Percentiles rank a stretch among this genome's conserved stretches.
phyloP scores from a whole-genome alignment of 2,329 filamentous ascomycete genomes.

The Penicillium sp. region DNA sequence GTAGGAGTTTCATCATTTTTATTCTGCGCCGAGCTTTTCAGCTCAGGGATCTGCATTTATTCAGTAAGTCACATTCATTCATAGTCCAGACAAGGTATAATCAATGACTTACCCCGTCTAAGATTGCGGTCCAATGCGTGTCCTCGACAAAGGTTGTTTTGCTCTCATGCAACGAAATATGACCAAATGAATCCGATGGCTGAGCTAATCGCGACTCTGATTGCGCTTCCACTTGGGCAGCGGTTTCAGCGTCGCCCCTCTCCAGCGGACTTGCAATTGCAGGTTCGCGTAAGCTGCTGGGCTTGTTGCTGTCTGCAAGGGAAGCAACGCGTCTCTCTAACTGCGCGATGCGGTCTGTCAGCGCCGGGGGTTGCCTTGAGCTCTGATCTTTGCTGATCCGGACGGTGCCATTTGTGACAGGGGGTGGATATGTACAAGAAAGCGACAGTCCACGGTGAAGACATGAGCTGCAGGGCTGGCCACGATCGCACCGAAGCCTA shows the following conservation, averaged over 20 bases:
- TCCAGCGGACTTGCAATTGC: too few relatives aligned
- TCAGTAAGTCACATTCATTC: neutral
- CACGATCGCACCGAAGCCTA: conserved; percentile 56
- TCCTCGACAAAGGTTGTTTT: conserved; percentile 11
- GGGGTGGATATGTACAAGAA: conserved; percentile 40
- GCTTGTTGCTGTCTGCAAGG: conserved; percentile 57
- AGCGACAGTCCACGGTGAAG: conserved; percentile 56
- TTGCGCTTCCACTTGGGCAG: too few relatives aligned
- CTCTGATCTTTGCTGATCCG: conserved; percentile 1
- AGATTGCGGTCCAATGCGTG: conserved; percentile 12
- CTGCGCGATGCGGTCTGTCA: conserved; percentile 58
- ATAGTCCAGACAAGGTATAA: neutral
- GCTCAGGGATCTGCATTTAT: conserved; percentile 13
- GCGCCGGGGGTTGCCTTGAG: conserved; percentile 45
- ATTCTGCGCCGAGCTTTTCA: conserved; percentile 12
- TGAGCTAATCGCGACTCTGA: too few relatives aligned
- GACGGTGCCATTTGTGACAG: neutral
- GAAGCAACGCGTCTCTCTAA: conserved; percentile 56
- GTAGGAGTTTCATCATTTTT: conserved; percentile 1
- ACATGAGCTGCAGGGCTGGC: conserved; percentile 57
- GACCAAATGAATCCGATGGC: conserved; percentile 12
- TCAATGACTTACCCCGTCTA: conserved; percentile 6
- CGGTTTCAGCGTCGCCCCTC: too few relatives aligned
- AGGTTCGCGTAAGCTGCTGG: too few relatives aligned
- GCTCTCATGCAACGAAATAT: conserved; percentile 8